Evolutionary conservation across 202 grass and related monocot species (phyloP).

Genomic region (Carex sylvatica): DNA sequence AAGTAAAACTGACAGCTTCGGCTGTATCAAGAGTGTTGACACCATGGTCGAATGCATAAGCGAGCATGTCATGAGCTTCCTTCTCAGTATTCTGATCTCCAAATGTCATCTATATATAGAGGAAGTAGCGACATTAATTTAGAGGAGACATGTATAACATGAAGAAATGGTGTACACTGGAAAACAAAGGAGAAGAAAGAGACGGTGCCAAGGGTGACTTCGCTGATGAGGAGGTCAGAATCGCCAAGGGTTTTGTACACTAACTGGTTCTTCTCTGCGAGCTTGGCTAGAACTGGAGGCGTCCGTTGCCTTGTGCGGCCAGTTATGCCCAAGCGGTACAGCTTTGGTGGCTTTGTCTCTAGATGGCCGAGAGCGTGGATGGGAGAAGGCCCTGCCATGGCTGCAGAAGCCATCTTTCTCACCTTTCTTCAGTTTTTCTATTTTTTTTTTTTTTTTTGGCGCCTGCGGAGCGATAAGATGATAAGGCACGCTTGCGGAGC

Average conservation of each 20-base stretch:
- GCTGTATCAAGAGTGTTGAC: constrained; percentile 77
- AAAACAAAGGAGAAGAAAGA: constrained; percentile 1
- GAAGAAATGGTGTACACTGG: neutral
- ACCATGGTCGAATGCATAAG: constrained; percentile 61
- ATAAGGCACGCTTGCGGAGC: neutral
- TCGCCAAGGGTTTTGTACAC: constrained; percentile 75
- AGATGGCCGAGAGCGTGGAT: neutral
- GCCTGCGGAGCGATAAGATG: neutral
- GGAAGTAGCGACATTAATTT: neutral
- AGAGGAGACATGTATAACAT: neutral
- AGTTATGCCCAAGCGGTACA: neutral
- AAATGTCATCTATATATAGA: constrained; percentile 74
- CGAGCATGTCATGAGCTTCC: constrained; percentile 72
- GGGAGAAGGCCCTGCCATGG: constrained; percentile 14
- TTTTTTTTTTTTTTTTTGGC: neutral
- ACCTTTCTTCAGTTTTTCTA: neutral
- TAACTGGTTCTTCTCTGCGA: constrained; percentile 25
- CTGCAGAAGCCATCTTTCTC: neutral
- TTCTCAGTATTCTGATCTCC: constrained; percentile 92
- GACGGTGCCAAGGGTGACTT: constrained; percentile 82
- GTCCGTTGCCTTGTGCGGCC: neutral
- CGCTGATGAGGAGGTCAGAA: constrained; percentile 79
- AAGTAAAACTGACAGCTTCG: constrained; percentile 50
- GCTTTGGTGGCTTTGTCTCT: neutral
- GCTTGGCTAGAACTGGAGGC: constrained; percentile 30